Base-by-base conservation (phyloP, 345 rosid genomes). In the Tarenaya hassleriana region DNA sequence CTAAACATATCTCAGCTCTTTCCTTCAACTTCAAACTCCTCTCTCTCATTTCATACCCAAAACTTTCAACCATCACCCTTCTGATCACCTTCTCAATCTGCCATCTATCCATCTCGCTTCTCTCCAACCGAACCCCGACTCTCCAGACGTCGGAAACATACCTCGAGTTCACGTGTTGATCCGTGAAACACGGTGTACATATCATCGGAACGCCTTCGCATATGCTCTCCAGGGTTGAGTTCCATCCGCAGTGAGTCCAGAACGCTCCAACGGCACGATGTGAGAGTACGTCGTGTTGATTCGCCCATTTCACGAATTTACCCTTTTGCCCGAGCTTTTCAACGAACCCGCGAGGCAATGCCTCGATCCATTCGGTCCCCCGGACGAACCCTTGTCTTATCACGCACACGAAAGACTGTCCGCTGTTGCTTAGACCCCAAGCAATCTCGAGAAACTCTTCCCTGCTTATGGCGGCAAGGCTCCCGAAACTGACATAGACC, bases 201-300 rank as follows among this genome's bases (percentile, higher is more conserved):
- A 89, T 77, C 95, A 86, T 73, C 1, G 94, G 90, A n/a, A 77
- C 84, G 15, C 83, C 79, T 45, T 77, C 80, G 16, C 72, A 71
- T 52, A 86, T 55, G 47, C 81, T 76, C 52, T 88, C 95, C 58
- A 77, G 12, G 1, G 77, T 71, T 1, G 89, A 85, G 60, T 88
- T 88, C 92, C 87, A 85, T 3, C 89, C 92, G 29, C 64, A 42
- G 39, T 81, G 95, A 0, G 87, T 85, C 77, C 87, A 70, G 46
- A 88, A 83, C 1, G 56, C 84, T 8, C 82, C 92, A 10, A 59
- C 51, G 3, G 92, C 64, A 3, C 57, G 67, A 46, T 89, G 94
- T 0, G 66, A 71, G 29, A 89, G 66, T 8, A 81, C 81, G 15
- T 76, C 74, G 11, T 69, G 51, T 17, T 89, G 97, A 2, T 94